These are phyloP conservation scores for Boletus pseudo-olivaceus DNA, from an alignment of 768 basidiomycete species.

Conservation along the genomic window DNA sequence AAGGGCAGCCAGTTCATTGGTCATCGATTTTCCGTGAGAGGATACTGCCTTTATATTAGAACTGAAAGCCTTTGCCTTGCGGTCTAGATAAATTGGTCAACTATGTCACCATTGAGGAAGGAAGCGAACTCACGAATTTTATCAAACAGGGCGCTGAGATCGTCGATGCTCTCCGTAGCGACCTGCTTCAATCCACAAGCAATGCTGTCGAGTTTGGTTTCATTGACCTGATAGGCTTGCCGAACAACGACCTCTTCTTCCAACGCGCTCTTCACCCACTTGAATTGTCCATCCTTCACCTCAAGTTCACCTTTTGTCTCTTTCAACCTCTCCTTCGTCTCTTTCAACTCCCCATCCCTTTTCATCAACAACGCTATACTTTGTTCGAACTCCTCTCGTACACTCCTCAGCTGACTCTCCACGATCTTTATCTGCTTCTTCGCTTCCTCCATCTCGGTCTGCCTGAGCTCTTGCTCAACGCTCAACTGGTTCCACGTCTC, in stretches of 20 bases:
- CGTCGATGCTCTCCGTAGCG: constrained; percentile 63
- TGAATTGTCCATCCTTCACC: constrained; percentile 55
- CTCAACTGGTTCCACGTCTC: constrained; percentile 86
- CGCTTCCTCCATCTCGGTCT: constrained; percentile 79
- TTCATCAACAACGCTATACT: constrained; percentile 73
- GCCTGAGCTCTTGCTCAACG: constrained; percentile 69
- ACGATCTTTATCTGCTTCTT: constrained; percentile 78
- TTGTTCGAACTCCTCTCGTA: constrained; percentile 90
- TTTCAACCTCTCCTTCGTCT: constrained; percentile 53
- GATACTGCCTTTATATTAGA: constrained; percentile 66
- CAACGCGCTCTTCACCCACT: constrained; percentile 52
- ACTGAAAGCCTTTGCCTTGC: constrained; percentile 61
- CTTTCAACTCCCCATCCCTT: constrained; percentile 71
- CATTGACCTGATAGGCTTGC: constrained; percentile 73
- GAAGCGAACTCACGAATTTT: constrained; percentile 66
- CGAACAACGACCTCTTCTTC: constrained; percentile 80
- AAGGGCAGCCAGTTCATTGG: constrained; percentile 50
- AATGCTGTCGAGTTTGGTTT: constrained; percentile 65
- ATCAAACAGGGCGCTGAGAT: constrained; percentile 68
- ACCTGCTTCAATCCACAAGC: constrained; percentile 66
- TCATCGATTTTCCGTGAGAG: constrained; percentile 57
- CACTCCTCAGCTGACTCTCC: constrained; percentile 74
- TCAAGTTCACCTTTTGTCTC: constrained; percentile 51
- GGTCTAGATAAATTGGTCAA: constrained; percentile 46
- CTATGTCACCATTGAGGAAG: background rate